Evolutionary conservation across 2,329 filamentous ascomycete species (phyloP).

Genomic region (Arthrobotrys pseudoclavata): DNA sequence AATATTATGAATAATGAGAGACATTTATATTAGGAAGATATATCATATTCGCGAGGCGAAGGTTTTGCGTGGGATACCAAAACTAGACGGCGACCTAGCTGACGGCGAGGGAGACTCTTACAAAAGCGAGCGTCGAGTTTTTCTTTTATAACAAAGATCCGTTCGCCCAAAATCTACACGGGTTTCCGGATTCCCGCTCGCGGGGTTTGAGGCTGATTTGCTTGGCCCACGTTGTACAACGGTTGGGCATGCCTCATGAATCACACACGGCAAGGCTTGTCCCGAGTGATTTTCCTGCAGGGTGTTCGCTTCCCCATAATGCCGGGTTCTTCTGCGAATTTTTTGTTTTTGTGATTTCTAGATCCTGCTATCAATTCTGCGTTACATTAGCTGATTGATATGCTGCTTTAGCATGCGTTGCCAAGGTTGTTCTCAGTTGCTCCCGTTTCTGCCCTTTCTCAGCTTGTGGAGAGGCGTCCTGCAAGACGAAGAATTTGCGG

Average conservation of each 20-base stretch:
- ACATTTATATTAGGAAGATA: neutral
- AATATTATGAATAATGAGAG: constrained; percentile 2
- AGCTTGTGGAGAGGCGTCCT: constrained; percentile 29
- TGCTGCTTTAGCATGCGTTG: constrained; percentile 55
- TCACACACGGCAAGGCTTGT: constrained; percentile 10
- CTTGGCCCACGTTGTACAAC: constrained; percentile 10
- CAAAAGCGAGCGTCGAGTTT: neutral
- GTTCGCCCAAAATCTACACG: neutral
- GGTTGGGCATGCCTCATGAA: neutral
- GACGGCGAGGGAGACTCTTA: neutral
- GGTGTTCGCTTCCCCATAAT: constrained; percentile 28
- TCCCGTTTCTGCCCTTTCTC: constrained; percentile 30
- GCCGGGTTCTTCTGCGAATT: constrained; percentile 26
- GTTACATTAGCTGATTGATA: constrained; percentile 31
- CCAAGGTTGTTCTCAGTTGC: constrained; percentile 37
- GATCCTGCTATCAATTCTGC: constrained; percentile 15
- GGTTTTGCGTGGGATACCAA: neutral
- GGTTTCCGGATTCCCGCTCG: constrained; percentile 12
- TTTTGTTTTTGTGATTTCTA: constrained; percentile 20
- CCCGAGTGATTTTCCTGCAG: constrained; percentile 12
- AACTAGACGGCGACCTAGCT: neutral
- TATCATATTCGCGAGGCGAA: neutral
- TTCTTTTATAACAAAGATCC: neutral
- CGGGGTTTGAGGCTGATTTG: constrained; percentile 8
- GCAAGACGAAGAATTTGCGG: constrained; percentile 41